Percentiles rank a stretch among this genome's conserved stretches.
Conservation (phyloP, 2,329 filamentous ascomycete genomes). For the Fragosphaeria purpurea region DNA sequence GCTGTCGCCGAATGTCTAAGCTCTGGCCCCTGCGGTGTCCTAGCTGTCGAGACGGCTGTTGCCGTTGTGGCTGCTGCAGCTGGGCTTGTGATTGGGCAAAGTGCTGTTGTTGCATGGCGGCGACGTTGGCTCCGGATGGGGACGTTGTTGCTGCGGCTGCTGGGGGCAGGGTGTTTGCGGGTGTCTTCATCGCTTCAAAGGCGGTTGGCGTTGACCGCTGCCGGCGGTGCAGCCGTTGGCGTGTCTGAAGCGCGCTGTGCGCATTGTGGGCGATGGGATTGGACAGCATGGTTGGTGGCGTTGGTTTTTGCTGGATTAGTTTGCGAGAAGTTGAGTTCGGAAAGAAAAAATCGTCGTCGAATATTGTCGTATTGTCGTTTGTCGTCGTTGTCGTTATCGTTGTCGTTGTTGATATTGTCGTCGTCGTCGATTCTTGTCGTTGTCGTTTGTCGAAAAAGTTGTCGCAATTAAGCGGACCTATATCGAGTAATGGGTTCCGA, state of each 20-base stretch:
- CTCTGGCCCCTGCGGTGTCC: constrained; percentile 76
- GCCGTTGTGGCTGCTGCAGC: constrained; percentile 21
- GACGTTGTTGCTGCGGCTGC: constrained; percentile 21
- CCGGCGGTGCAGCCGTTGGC: constrained; percentile 69
- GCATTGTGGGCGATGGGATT: constrained; percentile 47
- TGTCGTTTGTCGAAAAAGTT: constrained; percentile 29
- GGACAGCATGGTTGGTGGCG: constrained; percentile 22
- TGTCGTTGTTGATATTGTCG: constrained; percentile 5
- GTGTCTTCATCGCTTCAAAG: constrained; percentile 65
- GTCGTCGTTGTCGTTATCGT: constrained; percentile 8
- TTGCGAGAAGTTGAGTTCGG: constrained; percentile 16
- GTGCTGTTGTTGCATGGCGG: constrained; percentile 19
- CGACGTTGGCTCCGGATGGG: constrained; percentile 1
- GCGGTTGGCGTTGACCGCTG: constrained; percentile 76
- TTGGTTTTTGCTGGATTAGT: background rate
- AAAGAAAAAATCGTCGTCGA: constrained; percentile 10
- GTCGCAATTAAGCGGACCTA: constrained; percentile 40
- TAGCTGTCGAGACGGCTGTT: constrained; percentile 28
- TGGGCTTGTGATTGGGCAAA: constrained; percentile 3
- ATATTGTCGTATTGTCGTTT: constrained; percentile 6
- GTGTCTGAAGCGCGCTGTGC: constrained; percentile 48
- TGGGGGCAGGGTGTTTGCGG: constrained; percentile 42
- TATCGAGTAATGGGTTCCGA: constrained; percentile 21
- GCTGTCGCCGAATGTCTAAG: constrained; percentile 61
- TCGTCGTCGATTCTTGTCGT: constrained; percentile 6